Conservation (phyloP, 441 rosid species). For the Codiaeum variegatum region DNA sequence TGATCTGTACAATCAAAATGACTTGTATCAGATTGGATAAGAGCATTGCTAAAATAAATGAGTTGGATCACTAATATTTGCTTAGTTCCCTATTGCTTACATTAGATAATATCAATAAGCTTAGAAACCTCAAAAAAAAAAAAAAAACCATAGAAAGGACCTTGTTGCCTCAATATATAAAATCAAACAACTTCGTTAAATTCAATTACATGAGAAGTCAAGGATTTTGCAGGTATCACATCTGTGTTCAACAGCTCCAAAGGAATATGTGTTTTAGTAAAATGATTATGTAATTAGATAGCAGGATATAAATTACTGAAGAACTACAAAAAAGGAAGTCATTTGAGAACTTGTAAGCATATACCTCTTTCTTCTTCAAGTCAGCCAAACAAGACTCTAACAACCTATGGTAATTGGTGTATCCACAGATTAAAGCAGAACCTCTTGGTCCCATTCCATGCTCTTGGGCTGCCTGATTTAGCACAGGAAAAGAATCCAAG, state of each 20-base stretch:
- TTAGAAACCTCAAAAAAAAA: neutral
- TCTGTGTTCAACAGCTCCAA: neutral
- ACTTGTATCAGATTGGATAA: neutral
- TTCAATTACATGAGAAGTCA: neutral
- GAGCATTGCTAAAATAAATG: neutral
- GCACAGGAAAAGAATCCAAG: constrained; percentile 7
- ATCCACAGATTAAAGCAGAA: constrained; percentile 88
- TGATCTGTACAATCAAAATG: constrained; percentile 9
- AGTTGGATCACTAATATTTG: neutral
- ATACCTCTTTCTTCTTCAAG: constrained; percentile 84
- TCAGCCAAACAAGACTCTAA: constrained; percentile 79
- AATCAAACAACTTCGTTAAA: neutral
- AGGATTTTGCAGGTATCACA: neutral
- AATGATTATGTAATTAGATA: neutral
- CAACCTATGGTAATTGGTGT: constrained; percentile 74
- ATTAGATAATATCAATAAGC: neutral
- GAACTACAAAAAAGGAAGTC: constrained; percentile 1
- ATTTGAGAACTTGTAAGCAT: constrained; percentile 12
- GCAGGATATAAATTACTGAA: neutral
- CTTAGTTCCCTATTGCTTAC: neutral
- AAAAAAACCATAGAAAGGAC: neutral
- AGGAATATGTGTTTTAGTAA: neutral
- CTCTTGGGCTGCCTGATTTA: constrained; percentile 70
- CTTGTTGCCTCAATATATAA: neutral
- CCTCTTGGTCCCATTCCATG: constrained; percentile 98